These are phyloP conservation scores for Cyclotella choctawhatcheeana DNA, from an alignment of 108 stramenopile species.

Conservation along the genomic window DNA sequence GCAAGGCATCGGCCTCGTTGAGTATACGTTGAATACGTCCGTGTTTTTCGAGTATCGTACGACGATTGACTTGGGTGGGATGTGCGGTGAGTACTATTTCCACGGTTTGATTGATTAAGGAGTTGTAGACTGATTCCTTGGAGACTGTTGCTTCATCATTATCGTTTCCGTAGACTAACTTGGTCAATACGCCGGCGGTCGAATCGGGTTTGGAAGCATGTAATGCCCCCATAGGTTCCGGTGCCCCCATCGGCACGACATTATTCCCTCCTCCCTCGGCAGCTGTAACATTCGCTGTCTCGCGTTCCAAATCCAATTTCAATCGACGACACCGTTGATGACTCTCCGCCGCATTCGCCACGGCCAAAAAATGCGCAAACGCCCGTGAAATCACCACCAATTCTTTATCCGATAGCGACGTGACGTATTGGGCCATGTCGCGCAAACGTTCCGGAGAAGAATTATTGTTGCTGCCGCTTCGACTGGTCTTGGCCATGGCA, in stretches of 20 bases:
- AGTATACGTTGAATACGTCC: slow-evolving; percentile 70
- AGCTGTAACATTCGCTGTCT: too few relatives aligned
- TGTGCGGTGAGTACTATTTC: slow-evolving; percentile 97
- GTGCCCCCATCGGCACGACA: slow-evolving; percentile 19
- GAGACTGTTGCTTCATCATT: too few relatives aligned
- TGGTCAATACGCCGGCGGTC: slow-evolving; percentile 69
- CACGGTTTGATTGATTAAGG: slow-evolving; percentile 80
- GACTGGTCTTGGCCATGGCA: slow-evolving; percentile 65
- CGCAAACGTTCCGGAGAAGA: slow-evolving; percentile 51
- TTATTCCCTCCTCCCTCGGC: not conserved
- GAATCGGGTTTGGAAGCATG: slow-evolving; percentile 48
- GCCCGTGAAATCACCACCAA: slow-evolving; percentile 69
- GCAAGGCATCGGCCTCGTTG: slow-evolving; percentile 68
- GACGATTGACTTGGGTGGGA: slow-evolving; percentile 97
- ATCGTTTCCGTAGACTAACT: slow-evolving; percentile 53
- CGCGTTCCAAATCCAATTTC: slow-evolving; percentile 35
- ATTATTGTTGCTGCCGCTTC: too few relatives aligned
- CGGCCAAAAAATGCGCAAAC: slow-evolving; percentile 83
- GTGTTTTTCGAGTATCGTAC: slow-evolving; percentile 89
- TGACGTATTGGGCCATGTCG: slow-evolving; percentile 53
- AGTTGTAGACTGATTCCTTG: slow-evolving; percentile 73
- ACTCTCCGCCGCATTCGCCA: slow-evolving; percentile 87
- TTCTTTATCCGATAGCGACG: slow-evolving; percentile 62
- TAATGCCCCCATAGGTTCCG: slow-evolving; percentile 36
- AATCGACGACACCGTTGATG: slow-evolving; percentile 79